Evolutionary conservation across 331 rosid species (phyloP), one percentile per base, ranked within the genome.

Genomic region (Pyracantha coccinea): DNA sequence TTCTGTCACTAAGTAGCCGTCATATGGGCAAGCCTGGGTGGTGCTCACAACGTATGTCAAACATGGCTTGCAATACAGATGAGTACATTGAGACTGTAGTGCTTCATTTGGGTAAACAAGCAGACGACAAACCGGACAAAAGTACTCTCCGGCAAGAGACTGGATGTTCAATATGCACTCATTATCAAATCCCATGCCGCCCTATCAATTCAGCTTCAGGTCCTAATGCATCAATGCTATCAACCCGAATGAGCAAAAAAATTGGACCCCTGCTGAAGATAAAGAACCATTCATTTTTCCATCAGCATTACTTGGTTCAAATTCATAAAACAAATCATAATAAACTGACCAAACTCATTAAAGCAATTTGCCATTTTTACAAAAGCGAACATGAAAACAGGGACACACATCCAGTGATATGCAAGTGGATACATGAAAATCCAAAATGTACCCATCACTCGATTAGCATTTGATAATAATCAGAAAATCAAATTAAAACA

Each of bases 151-250:
- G 6, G 97, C 97, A 79, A 94, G 96, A 67, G 97, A 83, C 73
- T 92, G 99, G 84, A 95, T 92, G 80, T 90, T 95, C 77, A 92
- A 85, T 73, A 95, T 90, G 88, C 99, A 95, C 81, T 95, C 97
- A 28, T 89, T 95, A 85, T 95, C 99, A 79, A 95, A 95, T 50
- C 99, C 99, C 99, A 95, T 95, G 31, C 61, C 68, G 71, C 80
- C 53, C 75, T 58, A 27, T 10, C 13, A 76, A 32, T 75, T 79
- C 86, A 82, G 78, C 88, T 78, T 44, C 83, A 77, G 84, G 52
- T 45, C 67, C 76, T 71, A 77, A 58, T 47, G 64, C 81, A 82
- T 68, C 78, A 80, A 87, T 53, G 66, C 84, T 80, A 74, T 33
- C 35, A 52, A 53, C 79, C 74, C 59, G 12, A 44, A 65, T 32